Percentiles rank a stretch among this genome's conserved stretches.
These are phyloP conservation scores for Taphrina deformans DNA, from an alignment of 1,139 yeast species.

Conservation along the genomic window DNA sequence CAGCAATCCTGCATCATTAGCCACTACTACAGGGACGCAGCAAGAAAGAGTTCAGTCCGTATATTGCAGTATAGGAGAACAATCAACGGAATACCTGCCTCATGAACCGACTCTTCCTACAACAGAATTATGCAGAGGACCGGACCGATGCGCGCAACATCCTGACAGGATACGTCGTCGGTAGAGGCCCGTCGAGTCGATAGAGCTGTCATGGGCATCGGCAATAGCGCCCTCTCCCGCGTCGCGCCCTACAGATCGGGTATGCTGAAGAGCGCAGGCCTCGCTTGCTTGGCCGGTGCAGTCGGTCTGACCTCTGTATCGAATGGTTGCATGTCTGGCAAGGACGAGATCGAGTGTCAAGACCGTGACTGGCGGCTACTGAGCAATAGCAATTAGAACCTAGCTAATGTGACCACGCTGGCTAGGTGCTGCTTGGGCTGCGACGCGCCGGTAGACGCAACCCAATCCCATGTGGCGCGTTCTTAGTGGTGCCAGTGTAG, in stretches of 20 bases:
- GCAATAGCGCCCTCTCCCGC: not conserved
- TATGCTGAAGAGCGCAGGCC: not conserved
- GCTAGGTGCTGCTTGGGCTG: not conserved
- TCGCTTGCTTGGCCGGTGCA: not conserved
- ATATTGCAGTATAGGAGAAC: too few relatives aligned
- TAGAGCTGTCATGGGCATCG: not conserved
- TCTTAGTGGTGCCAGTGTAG: not conserved
- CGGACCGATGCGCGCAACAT: constrained; percentile 3
- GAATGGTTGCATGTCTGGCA: not conserved
- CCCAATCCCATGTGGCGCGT: not conserved
- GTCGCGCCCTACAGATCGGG: not conserved
- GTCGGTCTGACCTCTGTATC: not conserved
- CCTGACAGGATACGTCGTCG: not conserved
- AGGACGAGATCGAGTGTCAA: constrained; percentile 7
- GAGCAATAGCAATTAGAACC: not conserved
- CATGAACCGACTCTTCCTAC: not conserved
- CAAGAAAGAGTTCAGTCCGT: too few relatives aligned
- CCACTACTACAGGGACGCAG: too few relatives aligned
- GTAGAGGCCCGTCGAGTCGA: not conserved
- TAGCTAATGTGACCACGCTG: not conserved
- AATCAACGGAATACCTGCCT: too few relatives aligned
- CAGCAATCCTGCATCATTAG: too few relatives aligned
- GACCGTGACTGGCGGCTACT: not conserved
- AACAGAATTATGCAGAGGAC: not conserved
- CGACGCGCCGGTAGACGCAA: not conserved